Evolutionary conservation across 2,329 filamentous ascomycete species (phyloP), one percentile per base, ranked within the genome.

Genomic region (Eurotiales sp.): DNA sequence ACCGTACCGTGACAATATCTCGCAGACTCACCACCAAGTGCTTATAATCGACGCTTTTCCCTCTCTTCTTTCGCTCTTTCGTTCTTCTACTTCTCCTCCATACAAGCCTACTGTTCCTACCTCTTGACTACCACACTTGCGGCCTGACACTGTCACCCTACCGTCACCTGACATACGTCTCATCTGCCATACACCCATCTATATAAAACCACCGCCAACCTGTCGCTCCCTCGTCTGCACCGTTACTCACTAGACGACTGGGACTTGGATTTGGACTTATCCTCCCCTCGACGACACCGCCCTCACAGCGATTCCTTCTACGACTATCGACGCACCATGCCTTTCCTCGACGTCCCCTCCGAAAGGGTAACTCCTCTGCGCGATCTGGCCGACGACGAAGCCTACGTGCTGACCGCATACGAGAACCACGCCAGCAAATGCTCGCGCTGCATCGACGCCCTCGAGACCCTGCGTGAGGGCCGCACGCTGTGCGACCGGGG

Each of bases 401-500:
- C 58, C 22, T 66, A 61, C 43, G 69, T 70, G 34, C 65, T 71
- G 60, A 54, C 59, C 21, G 53, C 59, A 29, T 71, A 64, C 47
- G 62, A 66, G 29, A 54, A 49, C n/a, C 69, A 72, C 52, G 62
- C 68, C 51, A 53, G 55, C 43, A 61, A 60, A 45, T 72, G 69
- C 60, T 21, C 55, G 8, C 39, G 55, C 52, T 72, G 69, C 53
- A 56, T 54, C 23, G 53, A 63, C 46, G 67, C 69, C 6, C 64
- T 61, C 52, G 53, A 58, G 6, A 56, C 60, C 22, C 58, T 60
- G 55, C 56, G 55, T 34, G 51, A 59, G n/a, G 63, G 64, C 29
- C 42, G 55, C 6, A 54, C 56, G 15, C 61, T 72, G n/a, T 72
- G 69, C 58, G 52, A 62, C 32, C 61, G 61, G 46, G 69, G 69